Base-by-base conservation (phyloP, 2,329 filamentous ascomycete genomes). In the Truncatella angustata region DNA sequence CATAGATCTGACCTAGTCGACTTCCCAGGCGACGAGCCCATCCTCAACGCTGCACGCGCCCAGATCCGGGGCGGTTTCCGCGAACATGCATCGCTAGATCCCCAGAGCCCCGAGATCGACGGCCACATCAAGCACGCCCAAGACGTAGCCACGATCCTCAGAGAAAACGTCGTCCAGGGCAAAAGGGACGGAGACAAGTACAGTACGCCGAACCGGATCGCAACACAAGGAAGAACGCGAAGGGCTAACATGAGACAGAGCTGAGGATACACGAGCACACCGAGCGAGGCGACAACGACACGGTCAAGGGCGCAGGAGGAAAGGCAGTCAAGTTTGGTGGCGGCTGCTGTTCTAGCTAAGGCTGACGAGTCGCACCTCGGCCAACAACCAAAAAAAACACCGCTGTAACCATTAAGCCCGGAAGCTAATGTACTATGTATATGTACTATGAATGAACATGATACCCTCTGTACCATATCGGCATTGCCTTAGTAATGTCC, bases 271-370 rank as follows among this genome's bases (percentile, higher is more conserved):
- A 97, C 69, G 82, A 96, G 55, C 76, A 96, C 58, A 99, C 88
- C 26, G 93, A 99, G 70, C 80, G 90, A 58, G 91, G 94, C 50
- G 89, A 97, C 72, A 99, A 99, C 66, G 91, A 97, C 61, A 90
- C 87, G 30, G 84, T 97, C 63, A 95, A 92, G 71, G 76, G 84
- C 48, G 78, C 79, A 2, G 76, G 72, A 26, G 71, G 60, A 37
- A 55, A 68, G 54, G 71, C 54, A 20, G 59, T 60, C 14, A 58
- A 59, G 43, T 57, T 60, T 3, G 56, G 58, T 7, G 59, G 57
- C 10, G 57, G 55, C 46, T 65, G 54, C 40, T 63, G 65, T 46
- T 54, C 58, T 46, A 61, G 58, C 46, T 64, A 46, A n/a, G n/a
- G n/a, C n/a, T n/a, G n/a, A n/a, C n/a, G 61, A 26, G 12, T 24